Percentiles rank a stretch among this genome's conserved stretches.
Conservation (phyloP, 2,329 filamentous ascomycete species). For the Fusarium sororula region DNA sequence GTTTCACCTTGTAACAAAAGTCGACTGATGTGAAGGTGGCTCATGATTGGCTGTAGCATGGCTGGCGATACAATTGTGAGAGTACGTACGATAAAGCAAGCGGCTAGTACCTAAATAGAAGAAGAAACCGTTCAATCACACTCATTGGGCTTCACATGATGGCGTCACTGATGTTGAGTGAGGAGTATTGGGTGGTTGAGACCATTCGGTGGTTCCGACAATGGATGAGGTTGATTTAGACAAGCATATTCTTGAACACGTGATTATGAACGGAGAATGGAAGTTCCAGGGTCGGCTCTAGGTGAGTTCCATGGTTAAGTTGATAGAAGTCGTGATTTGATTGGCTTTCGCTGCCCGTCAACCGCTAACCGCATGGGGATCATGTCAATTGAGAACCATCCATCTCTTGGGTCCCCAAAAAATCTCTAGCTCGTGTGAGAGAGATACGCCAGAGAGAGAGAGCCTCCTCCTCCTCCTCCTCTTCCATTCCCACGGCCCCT, state of each 20-base stretch:
- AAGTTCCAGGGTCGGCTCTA: not conserved
- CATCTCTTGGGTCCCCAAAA: constrained; percentile 41
- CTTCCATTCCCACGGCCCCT: not conserved
- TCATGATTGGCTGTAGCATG: constrained; percentile 31
- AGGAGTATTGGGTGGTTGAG: not conserved
- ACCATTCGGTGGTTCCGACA: not conserved
- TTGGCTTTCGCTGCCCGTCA: constrained; percentile 9
- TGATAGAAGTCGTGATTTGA: not conserved
- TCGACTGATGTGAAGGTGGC: constrained; percentile 36
- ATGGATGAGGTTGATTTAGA: constrained; percentile 20
- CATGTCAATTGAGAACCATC: constrained; percentile 40
- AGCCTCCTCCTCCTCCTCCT: not conserved
- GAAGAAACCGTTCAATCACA: not conserved
- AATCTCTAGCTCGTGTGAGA: constrained; percentile 47
- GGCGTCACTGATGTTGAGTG: not conserved
- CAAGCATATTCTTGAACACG: constrained; percentile 5
- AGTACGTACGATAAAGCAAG: not conserved
- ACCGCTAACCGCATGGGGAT: constrained; percentile 31
- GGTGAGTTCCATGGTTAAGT: not conserved
- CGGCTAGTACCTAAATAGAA: not conserved
- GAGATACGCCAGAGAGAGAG: constrained; percentile 4
- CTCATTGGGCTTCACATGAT: not conserved
- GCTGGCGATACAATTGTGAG: not conserved
- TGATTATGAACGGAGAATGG: constrained; percentile 14
- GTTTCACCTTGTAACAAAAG: constrained; percentile 58